A percentile compares a stretch with the other conserved stretches of the same genome.
Conservation (phyloP, 805 yeast species). For the Starmerella roubikii region DNA sequence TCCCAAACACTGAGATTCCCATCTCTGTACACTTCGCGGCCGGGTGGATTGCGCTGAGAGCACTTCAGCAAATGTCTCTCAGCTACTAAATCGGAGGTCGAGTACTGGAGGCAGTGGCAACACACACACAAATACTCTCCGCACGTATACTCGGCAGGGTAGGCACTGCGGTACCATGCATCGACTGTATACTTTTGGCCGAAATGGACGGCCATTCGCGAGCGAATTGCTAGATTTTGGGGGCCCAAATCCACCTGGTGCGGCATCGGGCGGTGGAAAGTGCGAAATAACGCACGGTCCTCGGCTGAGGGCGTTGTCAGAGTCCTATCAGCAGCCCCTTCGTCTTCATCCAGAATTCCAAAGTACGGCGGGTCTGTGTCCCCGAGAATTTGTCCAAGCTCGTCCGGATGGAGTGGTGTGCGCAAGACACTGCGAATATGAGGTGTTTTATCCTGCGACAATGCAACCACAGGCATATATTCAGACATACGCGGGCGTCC, state of each 20-base stretch:
- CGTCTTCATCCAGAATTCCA: neutral
- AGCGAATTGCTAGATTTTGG: neutral
- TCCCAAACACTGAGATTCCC: constrained; percentile 60
- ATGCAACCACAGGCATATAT: no score
- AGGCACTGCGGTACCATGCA: constrained; percentile 89
- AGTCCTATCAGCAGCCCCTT: neutral
- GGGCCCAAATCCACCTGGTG: neutral
- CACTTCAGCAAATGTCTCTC: constrained; percentile 69
- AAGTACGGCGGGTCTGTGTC: constrained; percentile 13
- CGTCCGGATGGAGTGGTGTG: constrained; percentile 9
- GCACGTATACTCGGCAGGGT: constrained; percentile 69
- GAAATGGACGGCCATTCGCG: constrained; percentile 42
- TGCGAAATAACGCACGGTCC: constrained; percentile 9
- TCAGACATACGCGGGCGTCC: no score
- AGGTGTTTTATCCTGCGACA: neutral
- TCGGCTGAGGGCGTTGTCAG: constrained; percentile 11
- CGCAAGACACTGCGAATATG: constrained; percentile 3
- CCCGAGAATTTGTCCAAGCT: constrained; percentile 10
- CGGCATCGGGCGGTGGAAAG: no score
- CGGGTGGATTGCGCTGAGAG: constrained; percentile 64
- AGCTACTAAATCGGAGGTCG: constrained; percentile 51
- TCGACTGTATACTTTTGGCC: constrained; percentile 54
- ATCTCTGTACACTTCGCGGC: constrained; percentile 77
- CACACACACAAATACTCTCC: constrained; percentile 58
- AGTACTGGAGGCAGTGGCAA: constrained; percentile 71